Conservation (phyloP, 2,329 filamentous ascomycete species). For the Simplicillium sp. region DNA sequence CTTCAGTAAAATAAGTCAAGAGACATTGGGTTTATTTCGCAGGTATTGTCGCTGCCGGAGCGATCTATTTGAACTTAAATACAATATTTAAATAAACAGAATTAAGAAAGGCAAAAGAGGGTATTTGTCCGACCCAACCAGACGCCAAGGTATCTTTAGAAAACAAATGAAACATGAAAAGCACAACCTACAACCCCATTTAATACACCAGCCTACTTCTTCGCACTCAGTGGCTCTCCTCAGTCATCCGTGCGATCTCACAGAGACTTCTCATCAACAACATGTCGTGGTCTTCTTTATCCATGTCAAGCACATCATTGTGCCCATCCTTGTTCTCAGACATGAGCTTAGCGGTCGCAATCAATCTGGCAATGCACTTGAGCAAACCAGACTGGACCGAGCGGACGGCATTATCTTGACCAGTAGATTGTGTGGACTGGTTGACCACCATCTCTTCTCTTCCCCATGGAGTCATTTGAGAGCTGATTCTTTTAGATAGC, state of each 20-base stretch:
- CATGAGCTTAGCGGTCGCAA: constrained; percentile 35
- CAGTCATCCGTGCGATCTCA: constrained; percentile 29
- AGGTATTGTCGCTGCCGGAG: no score
- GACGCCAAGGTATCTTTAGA: constrained; percentile 3
- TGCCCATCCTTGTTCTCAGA: constrained; percentile 17
- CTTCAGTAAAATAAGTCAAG: no score
- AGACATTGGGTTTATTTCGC: no score
- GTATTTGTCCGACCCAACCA: constrained; percentile 13
- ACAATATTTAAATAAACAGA: no score
- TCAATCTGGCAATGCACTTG: constrained; percentile 39
- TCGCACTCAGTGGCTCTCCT: constrained; percentile 15
- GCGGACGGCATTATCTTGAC: constrained; percentile 24
- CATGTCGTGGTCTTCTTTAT: constrained; percentile 22
- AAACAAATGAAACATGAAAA: constrained; percentile 4
- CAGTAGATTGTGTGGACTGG: constrained; percentile 10
- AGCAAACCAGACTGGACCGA: constrained; percentile 40
- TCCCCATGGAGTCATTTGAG: constrained; percentile 15
- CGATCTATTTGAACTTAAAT: no score
- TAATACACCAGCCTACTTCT: no score
- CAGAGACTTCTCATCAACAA: constrained; percentile 30
- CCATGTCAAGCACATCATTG: constrained; percentile 19
- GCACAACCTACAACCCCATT: neutral
- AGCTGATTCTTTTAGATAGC: constrained; percentile 15
- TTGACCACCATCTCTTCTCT: constrained; percentile 16
- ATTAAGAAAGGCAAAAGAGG: constrained; percentile 11